Evolutionary conservation across 2,329 filamentous ascomycete genomes (phyloP).

Genomic region (Pezicula radicicola): DNA sequence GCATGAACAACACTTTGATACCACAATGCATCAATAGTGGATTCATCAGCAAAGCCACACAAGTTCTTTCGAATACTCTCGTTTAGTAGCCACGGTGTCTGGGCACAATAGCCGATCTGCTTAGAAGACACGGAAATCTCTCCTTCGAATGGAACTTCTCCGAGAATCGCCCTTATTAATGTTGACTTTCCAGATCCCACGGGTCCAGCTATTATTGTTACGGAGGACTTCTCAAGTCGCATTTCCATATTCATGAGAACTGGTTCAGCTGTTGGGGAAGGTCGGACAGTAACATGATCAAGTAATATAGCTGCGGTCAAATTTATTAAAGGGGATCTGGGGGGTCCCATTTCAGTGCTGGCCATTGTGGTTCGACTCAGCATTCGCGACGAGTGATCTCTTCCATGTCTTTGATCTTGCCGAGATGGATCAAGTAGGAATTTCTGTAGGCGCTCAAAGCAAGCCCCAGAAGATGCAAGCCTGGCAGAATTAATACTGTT

Average conservation of each 20-base stretch:
- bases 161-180: constrained; percentile 16
- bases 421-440: background rate
- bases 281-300: background rate
- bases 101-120: constrained; percentile 17
- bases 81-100: constrained; percentile 18
- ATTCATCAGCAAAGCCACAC: constrained; percentile 7
- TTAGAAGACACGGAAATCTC: constrained; percentile 9
- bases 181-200: constrained; percentile 24
- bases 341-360: background rate
- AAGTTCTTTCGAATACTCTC: constrained; percentile 24
- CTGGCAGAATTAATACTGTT: background rate
- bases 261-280: constrained; percentile 17
- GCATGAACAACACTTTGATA: constrained; percentile 25
- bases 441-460: constrained; percentile 7
- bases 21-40: constrained; percentile 1
- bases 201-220: constrained; percentile 16
- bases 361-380: background rate
- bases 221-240: background rate
- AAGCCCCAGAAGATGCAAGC: background rate
- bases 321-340: background rate
- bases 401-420: background rate
- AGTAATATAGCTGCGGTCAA: background rate
- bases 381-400: background rate
- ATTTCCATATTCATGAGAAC: background rate
- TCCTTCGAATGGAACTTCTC: constrained; percentile 10